These are phyloP conservation scores for Solanum chacoense DNA, from an alignment of 305 asterid genomes.

Conservation along the genomic window DNA sequence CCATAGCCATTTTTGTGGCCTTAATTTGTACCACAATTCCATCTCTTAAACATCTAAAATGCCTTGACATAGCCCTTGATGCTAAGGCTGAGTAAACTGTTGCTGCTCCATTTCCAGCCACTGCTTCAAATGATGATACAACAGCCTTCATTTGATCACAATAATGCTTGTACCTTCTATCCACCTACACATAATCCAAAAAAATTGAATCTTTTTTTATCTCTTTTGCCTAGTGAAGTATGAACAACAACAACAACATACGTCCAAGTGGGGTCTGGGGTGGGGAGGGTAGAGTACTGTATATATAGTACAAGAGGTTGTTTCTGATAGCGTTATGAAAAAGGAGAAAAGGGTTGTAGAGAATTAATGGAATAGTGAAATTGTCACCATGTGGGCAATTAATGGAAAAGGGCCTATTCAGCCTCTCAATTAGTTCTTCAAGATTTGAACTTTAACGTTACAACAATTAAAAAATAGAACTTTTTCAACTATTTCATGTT, in stretches of 20 bases:
- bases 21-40: slow-evolving; percentile 51
- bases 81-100: slow-evolving; percentile 53
- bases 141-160: slow-evolving; percentile 77
- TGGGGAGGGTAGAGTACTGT: background rate
- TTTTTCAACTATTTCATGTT: background rate
- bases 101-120: slow-evolving; percentile 77
- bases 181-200: slow-evolving; percentile 38
- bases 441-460: background rate
- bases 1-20: slow-evolving; percentile 56
- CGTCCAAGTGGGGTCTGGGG: background rate
- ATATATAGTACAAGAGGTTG: background rate
- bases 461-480: background rate
- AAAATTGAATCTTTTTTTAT: background rate
- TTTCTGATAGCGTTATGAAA: background rate
- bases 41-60: slow-evolving; percentile 66
- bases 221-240: background rate
- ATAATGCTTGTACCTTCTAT: slow-evolving; percentile 80
- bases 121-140: slow-evolving; percentile 63
- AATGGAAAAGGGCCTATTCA: slow-evolving; percentile 19
- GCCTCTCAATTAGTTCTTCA: slow-evolving; percentile 18
- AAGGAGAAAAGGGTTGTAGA: slow-evolving; percentile 13
- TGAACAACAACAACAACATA: background rate
- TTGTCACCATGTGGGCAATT: slow-evolving; percentile 41
- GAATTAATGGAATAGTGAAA: slow-evolving; percentile 21
- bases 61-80: slow-evolving; percentile 80